Evolutionary conservation across 2,329 filamentous ascomycete genomes (phyloP).

Genomic region (Thermoascus crustaceus): DNA sequence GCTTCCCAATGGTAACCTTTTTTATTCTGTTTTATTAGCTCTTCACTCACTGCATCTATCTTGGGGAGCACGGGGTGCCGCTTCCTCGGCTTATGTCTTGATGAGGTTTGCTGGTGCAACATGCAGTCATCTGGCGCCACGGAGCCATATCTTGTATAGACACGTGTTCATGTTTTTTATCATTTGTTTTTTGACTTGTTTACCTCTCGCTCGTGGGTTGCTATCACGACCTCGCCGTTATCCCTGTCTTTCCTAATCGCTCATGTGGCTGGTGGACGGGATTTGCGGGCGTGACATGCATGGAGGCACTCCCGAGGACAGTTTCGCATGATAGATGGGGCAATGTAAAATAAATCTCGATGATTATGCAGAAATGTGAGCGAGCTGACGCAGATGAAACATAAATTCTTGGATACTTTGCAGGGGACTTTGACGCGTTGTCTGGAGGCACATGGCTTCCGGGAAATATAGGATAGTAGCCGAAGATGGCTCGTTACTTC

Average conservation of each 20-base stretch:
- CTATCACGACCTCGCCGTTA: neutral
- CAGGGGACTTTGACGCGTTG: too few species aligned
- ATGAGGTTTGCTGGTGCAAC: constrained; percentile 26
- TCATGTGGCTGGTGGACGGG: constrained; percentile 17
- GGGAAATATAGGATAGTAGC: too few species aligned
- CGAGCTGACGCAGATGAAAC: neutral
- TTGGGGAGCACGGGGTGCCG: constrained; percentile 26
- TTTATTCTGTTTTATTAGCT: constrained; percentile 38
- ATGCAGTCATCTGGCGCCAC: constrained; percentile 30
- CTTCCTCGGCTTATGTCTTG: constrained; percentile 22
- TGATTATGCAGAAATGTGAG: constrained; percentile 1
- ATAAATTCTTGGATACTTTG: neutral
- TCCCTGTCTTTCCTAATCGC: constrained; percentile 1
- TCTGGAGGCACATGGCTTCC: too few species aligned
- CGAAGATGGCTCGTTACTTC: too few species aligned
- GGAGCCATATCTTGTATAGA: constrained; percentile 34
- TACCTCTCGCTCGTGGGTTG: constrained; percentile 10
- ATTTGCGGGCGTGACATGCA: constrained; percentile 17
- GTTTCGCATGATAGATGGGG: constrained; percentile 31
- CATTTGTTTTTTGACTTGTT: constrained; percentile 12
- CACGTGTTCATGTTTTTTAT: constrained; percentile 15
- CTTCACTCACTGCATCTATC: constrained; percentile 28
- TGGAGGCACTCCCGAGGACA: constrained; percentile 20
- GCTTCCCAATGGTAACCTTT: constrained; percentile 23
- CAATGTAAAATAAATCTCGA: constrained; percentile 29